These are phyloP conservation scores for Emydomyces testavorans DNA, from an alignment of 2,329 filamentous ascomycete species.

Conservation along the genomic window DNA sequence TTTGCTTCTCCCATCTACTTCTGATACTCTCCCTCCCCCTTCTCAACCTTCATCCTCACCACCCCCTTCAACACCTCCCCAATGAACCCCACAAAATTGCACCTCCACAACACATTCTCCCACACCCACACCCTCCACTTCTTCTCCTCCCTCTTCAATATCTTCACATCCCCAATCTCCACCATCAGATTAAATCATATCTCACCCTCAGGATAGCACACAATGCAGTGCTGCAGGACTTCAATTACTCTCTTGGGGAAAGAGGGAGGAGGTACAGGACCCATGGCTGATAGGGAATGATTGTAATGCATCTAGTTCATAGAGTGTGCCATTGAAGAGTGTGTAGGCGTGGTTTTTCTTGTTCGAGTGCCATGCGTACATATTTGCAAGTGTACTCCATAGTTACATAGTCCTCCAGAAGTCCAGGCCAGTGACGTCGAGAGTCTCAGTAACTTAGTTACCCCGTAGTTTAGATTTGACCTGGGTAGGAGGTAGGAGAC, in stretches of 20 bases:
- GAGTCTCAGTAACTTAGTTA: too few relatives aligned
- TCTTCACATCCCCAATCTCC: slow-evolving; percentile 71
- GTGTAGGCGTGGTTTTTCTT: too few relatives aligned
- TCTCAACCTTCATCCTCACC: slow-evolving; percentile 58
- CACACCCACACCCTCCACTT: slow-evolving; percentile 83
- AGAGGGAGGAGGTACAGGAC: slow-evolving; percentile 54
- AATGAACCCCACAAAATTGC: slow-evolving; percentile 95
- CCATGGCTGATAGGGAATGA: slow-evolving; percentile 87
- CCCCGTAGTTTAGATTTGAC: too few relatives aligned
- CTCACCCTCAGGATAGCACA: slow-evolving; percentile 71
- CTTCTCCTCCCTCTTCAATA: slow-evolving; percentile 64
- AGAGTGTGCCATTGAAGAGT: slow-evolving; percentile 63
- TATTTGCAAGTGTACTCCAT: too few relatives aligned
- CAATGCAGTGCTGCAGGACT: slow-evolving; percentile 75
- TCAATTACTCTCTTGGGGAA: slow-evolving; percentile 71
- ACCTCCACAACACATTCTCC: slow-evolving; percentile 81
- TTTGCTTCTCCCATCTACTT: slow-evolving; percentile 67
- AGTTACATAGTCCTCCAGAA: too few relatives aligned
- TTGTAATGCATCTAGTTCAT: slow-evolving; percentile 92
- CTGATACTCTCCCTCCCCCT: slow-evolving; percentile 59
- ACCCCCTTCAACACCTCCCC: slow-evolving; percentile 83
- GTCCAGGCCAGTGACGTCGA: too few relatives aligned
- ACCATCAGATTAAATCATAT: slow-evolving; percentile 94
- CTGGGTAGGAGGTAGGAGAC: too few relatives aligned
- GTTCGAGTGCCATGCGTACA: too few relatives aligned